Evolutionary conservation across 225 moss, liverwort and hornwort genomes (phyloP).

Genomic region (Polytrichum commune): DNA sequence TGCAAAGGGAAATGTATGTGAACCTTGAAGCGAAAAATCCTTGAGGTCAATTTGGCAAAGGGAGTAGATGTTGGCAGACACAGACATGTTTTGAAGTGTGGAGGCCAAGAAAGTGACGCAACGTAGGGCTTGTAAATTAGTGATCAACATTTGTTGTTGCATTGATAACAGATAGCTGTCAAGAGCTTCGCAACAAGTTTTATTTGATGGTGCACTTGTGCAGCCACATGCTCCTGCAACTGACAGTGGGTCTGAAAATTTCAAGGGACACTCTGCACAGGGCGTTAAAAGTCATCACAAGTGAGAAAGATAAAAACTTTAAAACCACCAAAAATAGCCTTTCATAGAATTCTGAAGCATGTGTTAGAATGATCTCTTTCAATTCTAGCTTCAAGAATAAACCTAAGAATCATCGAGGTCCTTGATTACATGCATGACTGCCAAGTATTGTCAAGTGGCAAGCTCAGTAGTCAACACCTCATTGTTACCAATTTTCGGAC

Average conservation of each 20-base stretch:
- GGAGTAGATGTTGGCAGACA: constrained; percentile 70
- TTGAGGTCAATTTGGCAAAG: constrained; percentile 77
- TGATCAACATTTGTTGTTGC: constrained; percentile 94
- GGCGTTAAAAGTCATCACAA: background rate
- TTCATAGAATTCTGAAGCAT: no score
- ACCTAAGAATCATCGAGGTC: no score
- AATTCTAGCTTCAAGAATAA: no score
- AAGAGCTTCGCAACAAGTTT: constrained; percentile 70
- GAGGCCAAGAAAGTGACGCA: constrained; percentile 69
- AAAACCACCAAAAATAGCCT: no score
- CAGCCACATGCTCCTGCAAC: constrained; percentile 72
- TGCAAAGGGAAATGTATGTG: background rate
- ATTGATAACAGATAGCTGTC: constrained; percentile 61
- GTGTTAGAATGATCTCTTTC: no score
- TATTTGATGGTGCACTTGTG: constrained; percentile 50
- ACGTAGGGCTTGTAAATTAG: constrained; percentile 85
- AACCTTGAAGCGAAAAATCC: constrained; percentile 95
- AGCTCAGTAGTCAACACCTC: no score
- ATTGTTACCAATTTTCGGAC: no score
- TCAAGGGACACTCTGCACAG: constrained; percentile 80
- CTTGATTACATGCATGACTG: no score
- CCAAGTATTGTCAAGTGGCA: no score
- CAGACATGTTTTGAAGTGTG: constrained; percentile 61
- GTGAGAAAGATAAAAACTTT: no score
- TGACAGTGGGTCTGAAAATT: constrained; percentile 61